These are phyloP conservation scores for Penicillium lagena DNA, from an alignment of 495 filamentous ascomycete genomes.

Conservation along the genomic window DNA sequence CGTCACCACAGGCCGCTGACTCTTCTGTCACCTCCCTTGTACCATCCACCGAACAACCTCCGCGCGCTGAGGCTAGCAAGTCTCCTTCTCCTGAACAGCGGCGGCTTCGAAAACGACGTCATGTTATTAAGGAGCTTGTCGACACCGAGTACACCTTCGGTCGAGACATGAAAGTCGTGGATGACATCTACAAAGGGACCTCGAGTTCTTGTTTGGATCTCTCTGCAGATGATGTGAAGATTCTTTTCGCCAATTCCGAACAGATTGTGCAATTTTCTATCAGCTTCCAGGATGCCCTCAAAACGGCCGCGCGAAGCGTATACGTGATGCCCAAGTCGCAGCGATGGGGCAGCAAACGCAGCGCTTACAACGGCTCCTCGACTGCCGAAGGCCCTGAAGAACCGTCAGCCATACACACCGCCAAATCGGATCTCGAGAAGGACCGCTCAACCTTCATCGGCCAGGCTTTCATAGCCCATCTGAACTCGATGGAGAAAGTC, in stretches of 20 bases:
- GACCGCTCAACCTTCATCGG: constrained; percentile 75
- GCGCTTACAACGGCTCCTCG: constrained; percentile 28
- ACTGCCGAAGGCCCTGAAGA: constrained; percentile 8
- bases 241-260: constrained; percentile 84
- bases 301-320: constrained; percentile 64
- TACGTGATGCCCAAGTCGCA: constrained; percentile 58
- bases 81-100: constrained; percentile 52
- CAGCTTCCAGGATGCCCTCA: constrained; percentile 68
- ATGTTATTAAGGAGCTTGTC: constrained; percentile 83
- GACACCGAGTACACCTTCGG: constrained; percentile 86
- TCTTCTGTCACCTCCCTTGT: constrained; percentile 38
- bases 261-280: constrained; percentile 80
- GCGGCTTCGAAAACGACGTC: constrained; percentile 56
- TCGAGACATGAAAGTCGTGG: constrained; percentile 89
- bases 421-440: constrained; percentile 54
- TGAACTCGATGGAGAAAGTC: constrained; percentile 73
- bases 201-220: constrained; percentile 74
- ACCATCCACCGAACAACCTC: constrained; percentile 23
- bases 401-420: constrained; percentile 27
- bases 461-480: constrained; percentile 65
- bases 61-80: constrained; percentile 17
- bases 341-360: constrained; percentile 51
- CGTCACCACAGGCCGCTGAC: constrained; percentile 29
- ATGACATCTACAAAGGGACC: constrained; percentile 96
- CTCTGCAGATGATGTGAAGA: constrained; percentile 75